Conservation (phyloP, 345 rosid species). For the Syzygium jambos region DNA sequence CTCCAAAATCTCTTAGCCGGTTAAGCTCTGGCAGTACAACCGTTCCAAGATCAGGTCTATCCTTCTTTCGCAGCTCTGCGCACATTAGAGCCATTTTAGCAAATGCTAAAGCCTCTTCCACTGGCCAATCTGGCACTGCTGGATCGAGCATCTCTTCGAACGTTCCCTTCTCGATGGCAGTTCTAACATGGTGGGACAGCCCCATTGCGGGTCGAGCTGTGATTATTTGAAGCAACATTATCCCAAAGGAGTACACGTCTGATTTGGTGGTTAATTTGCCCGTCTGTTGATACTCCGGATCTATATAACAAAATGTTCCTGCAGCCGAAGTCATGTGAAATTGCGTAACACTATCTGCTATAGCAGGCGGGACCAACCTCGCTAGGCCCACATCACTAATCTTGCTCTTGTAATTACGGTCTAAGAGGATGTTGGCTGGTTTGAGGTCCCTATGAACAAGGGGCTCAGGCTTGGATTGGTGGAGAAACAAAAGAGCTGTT, state of each 20-base stretch:
- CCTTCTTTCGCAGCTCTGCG: constrained; percentile 73
- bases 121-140: constrained; percentile 57
- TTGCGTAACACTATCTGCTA: constrained; percentile 72
- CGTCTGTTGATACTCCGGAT: constrained; percentile 88
- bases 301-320: constrained; percentile 88
- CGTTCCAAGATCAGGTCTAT: constrained; percentile 72
- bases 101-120: constrained; percentile 51
- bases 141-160: constrained; percentile 62
- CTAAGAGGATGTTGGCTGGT: constrained; percentile 90
- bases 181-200: constrained; percentile 61
- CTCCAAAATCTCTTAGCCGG: constrained; percentile 42
- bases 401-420: constrained; percentile 75
- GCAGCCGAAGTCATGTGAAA: constrained; percentile 90
- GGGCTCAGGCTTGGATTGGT: constrained; percentile 97
- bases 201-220: constrained; percentile 88
- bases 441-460: constrained; percentile 87
- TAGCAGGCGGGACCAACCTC: constrained; percentile 75
- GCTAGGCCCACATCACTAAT: constrained; percentile 95
- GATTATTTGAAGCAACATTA: constrained; percentile 76
- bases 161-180: constrained; percentile 58
- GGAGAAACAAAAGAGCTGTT: constrained; percentile 79
- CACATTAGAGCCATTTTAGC: constrained; percentile 59
- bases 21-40: constrained; percentile 65
- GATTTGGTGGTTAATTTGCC: constrained; percentile 81
- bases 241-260: constrained; percentile 71